Conservation (phyloP, 2,329 filamentous ascomycete genomes). For the Pyrenophora graminea region DNA sequence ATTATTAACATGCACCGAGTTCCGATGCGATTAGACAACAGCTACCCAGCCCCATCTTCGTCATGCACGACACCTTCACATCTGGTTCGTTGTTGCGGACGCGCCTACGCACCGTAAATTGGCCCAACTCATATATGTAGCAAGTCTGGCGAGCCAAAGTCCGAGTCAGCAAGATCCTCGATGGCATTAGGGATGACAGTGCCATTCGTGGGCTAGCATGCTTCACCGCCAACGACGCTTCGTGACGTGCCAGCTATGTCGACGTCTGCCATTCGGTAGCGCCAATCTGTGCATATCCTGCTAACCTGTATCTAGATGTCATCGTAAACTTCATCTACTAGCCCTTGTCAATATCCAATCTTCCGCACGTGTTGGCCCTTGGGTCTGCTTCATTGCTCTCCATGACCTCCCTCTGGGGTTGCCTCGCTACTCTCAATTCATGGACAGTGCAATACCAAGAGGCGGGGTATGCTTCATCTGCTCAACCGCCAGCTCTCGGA, state of each 20-base stretch:
- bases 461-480: too few relatives aligned
- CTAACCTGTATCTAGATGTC: too few relatives aligned
- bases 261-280: not conserved
- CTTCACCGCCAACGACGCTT: conserved; percentile 8
- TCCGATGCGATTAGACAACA: not conserved
- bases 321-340: too few relatives aligned
- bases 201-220: conserved; percentile 20
- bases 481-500: too few relatives aligned
- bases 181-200: conserved; percentile 15
- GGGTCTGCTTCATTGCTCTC: too few relatives aligned
- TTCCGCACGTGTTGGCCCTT: too few relatives aligned
- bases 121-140: conserved; percentile 8
- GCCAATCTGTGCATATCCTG: too few relatives aligned
- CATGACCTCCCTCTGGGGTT: too few relatives aligned
- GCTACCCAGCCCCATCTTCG: not conserved
- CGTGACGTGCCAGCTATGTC: conserved; percentile 4
- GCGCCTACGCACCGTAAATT: not conserved
- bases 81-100: conserved; percentile 4
- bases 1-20: not conserved
- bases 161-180: conserved; percentile 9
- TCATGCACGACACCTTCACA: not conserved
- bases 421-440: too few relatives aligned
- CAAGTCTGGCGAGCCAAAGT: conserved; percentile 27
- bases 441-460: too few relatives aligned
- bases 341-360: too few relatives aligned